These are phyloP conservation scores for Dothistroma septosporum DNA, from an alignment of 2,329 filamentous ascomycete species.

Conservation along the genomic window DNA sequence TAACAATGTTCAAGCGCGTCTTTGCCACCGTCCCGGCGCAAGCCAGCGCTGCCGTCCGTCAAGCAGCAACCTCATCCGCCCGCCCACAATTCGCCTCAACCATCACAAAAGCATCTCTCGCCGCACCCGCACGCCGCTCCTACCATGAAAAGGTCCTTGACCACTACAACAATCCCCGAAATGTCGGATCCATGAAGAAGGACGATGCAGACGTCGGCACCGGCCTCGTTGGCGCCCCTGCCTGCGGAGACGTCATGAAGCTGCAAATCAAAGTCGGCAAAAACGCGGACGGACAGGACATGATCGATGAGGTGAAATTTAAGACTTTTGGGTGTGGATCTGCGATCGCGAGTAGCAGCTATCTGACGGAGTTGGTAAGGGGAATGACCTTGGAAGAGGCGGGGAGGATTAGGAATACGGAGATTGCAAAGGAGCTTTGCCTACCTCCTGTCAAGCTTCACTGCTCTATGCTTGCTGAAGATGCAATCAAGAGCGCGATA, in stretches of 20 bases:
- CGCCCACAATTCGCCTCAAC: constrained; percentile 39
- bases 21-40: constrained; percentile 52
- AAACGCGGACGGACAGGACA: constrained; percentile 59
- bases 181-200: constrained; percentile 76
- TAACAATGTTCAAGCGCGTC: constrained; percentile 56
- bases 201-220: constrained; percentile 79
- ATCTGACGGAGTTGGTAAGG: constrained; percentile 88
- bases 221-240: constrained; percentile 84
- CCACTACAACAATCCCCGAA: constrained; percentile 75
- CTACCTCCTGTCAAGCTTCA: constrained; percentile 84
- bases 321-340: constrained; percentile 96
- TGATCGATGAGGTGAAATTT: constrained; percentile 92
- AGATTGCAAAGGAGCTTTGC: constrained; percentile 95
- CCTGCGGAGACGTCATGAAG: constrained; percentile 91
- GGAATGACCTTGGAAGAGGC: constrained; percentile 97
- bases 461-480: constrained; percentile 88
- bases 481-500: constrained; percentile 89
- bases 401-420: constrained; percentile 86
- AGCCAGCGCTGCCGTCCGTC: constrained; percentile 48
- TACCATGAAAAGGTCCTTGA: constrained; percentile 73
- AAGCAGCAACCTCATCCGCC: constrained; percentile 48
- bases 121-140: constrained; percentile 43
- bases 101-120: constrained; percentile 35
- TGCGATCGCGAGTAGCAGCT: constrained; percentile 90
- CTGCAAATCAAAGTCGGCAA: constrained; percentile 90